These are phyloP conservation scores for Mercurialis annua DNA, from an alignment of 345 rosid genomes.

Conservation along the genomic window DNA sequence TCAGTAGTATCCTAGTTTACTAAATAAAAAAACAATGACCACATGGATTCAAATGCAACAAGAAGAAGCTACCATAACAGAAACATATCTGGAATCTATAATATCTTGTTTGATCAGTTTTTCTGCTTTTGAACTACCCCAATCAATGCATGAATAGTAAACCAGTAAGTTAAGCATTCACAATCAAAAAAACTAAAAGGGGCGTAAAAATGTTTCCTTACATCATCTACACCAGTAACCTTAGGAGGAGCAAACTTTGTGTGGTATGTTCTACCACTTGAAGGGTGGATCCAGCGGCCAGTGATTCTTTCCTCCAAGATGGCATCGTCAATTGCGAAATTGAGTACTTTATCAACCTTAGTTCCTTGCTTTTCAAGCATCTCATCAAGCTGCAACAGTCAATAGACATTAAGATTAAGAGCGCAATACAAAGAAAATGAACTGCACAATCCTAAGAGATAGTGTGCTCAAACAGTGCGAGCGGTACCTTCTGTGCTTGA, in stretches of 20 bases:
- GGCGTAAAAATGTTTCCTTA: constrained; percentile 33
- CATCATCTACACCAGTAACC: constrained; percentile 81
- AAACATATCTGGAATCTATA: not conserved
- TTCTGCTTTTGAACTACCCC: not conserved
- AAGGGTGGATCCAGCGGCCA: constrained; percentile 96
- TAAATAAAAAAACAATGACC: not conserved
- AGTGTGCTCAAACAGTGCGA: not conserved
- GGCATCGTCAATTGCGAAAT: constrained; percentile 82
- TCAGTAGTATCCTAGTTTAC: not conserved
- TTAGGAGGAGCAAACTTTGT: constrained; percentile 85
- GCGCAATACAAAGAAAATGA: not conserved
- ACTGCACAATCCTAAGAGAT: not conserved
- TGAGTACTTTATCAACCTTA: constrained; percentile 74
- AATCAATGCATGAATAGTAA: not conserved
- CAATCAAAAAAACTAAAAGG: constrained; percentile 3
- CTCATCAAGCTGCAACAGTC: constrained; percentile 71
- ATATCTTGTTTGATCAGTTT: not conserved
- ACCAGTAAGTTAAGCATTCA: not conserved
- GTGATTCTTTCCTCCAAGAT: constrained; percentile 95
- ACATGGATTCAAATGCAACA: not conserved
- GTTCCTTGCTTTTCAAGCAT: constrained; percentile 81
- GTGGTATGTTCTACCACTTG: constrained; percentile 92
- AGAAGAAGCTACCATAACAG: not conserved
- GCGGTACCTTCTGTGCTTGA: constrained; percentile 81
- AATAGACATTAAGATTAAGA: constrained; percentile 16